These are phyloP conservation scores for Tulasnella sp. DNA, from an alignment of 768 basidiomycete genomes.

Conservation along the genomic window DNA sequence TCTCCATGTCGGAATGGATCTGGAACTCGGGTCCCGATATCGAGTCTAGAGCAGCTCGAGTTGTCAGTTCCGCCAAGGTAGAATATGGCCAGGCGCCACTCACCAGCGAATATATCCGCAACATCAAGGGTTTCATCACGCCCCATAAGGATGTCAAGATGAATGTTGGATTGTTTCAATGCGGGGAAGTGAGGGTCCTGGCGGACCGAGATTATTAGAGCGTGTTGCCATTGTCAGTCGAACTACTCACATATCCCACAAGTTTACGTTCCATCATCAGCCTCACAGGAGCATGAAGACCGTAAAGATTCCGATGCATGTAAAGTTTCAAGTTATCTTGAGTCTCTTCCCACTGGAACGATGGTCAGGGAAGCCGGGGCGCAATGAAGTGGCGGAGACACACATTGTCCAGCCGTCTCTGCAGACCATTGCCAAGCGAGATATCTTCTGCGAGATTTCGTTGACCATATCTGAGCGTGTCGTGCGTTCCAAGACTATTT, in stretches of 20 bases:
- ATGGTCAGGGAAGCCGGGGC: background rate
- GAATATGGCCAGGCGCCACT: slow-evolving; percentile 18
- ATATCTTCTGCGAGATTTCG: slow-evolving; percentile 69
- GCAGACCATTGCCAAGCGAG: slow-evolving; percentile 47
- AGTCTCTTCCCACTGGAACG: slow-evolving; percentile 80
- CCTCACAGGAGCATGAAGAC: slow-evolving; percentile 81
- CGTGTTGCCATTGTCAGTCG: background rate
- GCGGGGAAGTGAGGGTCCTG: slow-evolving; percentile 60
- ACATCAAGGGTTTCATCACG: slow-evolving; percentile 75
- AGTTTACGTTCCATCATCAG: slow-evolving; percentile 90
- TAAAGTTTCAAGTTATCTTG: slow-evolving; percentile 81
- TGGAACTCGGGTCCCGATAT: slow-evolving; percentile 40
- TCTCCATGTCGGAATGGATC: slow-evolving; percentile 58
- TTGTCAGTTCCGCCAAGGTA: background rate
- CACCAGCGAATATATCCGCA: slow-evolving; percentile 70
- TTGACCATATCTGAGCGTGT: slow-evolving; percentile 76
- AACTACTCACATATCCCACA: slow-evolving; percentile 51
- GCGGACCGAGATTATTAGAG: background rate
- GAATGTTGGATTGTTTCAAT: slow-evolving; percentile 60
- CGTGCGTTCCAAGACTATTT: slow-evolving; percentile 74
- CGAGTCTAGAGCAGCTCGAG: slow-evolving; percentile 38
- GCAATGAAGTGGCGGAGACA: slow-evolving; percentile 19
- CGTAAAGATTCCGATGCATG: slow-evolving; percentile 71
- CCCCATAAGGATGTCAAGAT: slow-evolving; percentile 89
- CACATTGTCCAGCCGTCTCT: slow-evolving; percentile 68